A percentile compares a stretch with the other conserved stretches of the same genome.
These are phyloP conservation scores for Backusella parvicylindrica DNA, from an alignment of 192 early-diverging fungal species.

Conservation along the genomic window DNA sequence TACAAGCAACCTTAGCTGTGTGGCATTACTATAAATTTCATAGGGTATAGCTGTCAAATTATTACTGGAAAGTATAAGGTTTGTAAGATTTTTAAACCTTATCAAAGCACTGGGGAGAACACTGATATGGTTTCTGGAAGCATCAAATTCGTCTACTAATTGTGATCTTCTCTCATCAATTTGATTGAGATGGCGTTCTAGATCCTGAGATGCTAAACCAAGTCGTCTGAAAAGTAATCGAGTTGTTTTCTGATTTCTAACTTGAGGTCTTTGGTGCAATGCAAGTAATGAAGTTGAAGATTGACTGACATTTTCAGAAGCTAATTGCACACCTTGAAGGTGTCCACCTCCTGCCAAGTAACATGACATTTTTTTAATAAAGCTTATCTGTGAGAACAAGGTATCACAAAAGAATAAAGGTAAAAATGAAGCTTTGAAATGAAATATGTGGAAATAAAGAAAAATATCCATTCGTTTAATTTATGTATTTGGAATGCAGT, in stretches of 20 bases:
- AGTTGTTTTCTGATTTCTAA: neutral
- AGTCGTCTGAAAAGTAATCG: neutral
- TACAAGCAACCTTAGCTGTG: neutral
- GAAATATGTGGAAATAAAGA: neutral
- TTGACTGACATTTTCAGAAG: neutral
- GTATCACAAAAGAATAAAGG: neutral
- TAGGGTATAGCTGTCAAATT: neutral
- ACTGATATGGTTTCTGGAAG: constrained; percentile 2
- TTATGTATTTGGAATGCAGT: neutral
- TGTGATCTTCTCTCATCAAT: neutral
- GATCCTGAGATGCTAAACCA: neutral
- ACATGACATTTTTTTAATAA: neutral
- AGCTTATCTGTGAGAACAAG: neutral
- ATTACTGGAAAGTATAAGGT: neutral
- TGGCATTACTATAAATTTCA: constrained; percentile 1
- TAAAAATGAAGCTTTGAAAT: neutral
- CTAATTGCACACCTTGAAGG: neutral
- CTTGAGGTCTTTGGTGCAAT: neutral
- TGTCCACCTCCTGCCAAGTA: neutral
- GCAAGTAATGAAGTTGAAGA: neutral
- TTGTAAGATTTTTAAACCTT: neutral
- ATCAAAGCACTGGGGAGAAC: neutral
- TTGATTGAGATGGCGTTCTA: neutral
- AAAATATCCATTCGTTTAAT: neutral
- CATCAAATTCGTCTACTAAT: constrained; percentile 1